Evolutionary conservation across 2,329 filamentous ascomycete genomes (phyloP), one percentile per base, ranked within the genome.

Genomic region (Aspergillus pseudoterreus): DNA sequence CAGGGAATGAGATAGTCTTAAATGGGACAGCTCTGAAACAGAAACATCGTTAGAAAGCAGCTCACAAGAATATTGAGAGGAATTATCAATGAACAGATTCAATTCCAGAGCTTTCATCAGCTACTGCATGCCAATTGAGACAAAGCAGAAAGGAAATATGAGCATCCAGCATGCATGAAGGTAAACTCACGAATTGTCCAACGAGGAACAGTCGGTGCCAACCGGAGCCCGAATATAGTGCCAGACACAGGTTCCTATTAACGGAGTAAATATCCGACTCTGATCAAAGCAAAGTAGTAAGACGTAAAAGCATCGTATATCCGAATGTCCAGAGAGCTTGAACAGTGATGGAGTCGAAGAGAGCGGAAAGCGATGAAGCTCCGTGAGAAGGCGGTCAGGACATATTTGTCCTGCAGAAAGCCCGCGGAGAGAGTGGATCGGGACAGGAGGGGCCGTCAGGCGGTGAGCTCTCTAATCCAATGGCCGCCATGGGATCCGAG

Each of bases 341-440:
- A 9, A 12, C 2, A 12, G 10, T n/a, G 35, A 42, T 11, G 39
- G 39, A 42, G 39, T 17, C 15, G 19, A 42, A 30, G 27, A 9
- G 19, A 42, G 39, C 19, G 39, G 39, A 42, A 41, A 42, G 39
- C 39, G 19, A 12, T 42, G 39, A 19, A 38, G 39, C 39, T 42
- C 39, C 35, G 33, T 15, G 15, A 14, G 5, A 50, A 47, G 49
- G 54, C 56, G 56, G 56, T 57, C 43, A 49, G 42, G 12, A 6
- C 6, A 9, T 12, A 32, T 54, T 51, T 5, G 39, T 43, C 48
- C 17, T 52, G 56, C 57, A 61, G 45, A 55, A 53, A 52, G 6
- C 19, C 15, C 24, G 4, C 17, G 15, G 35, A 15, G 17, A 14
- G 19, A 22, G 30, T 42, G 47, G 47, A 50, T 36, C 12, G 15